Base-by-base conservation (phyloP, 495 filamentous ascomycete genomes). In the Penicillium canescens region DNA sequence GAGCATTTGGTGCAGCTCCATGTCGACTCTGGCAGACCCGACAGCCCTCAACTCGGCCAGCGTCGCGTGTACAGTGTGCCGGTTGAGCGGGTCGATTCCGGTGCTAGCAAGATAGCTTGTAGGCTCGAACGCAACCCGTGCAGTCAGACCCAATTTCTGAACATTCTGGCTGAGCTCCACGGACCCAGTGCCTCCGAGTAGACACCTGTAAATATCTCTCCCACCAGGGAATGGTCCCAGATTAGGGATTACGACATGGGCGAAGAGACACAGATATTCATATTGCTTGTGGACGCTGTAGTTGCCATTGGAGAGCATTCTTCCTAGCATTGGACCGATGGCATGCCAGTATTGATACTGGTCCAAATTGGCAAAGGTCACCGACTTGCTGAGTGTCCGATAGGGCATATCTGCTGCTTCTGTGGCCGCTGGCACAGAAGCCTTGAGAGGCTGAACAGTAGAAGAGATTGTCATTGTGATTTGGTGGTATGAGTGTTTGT, bases 241-340 rank as follows among this genome's bases (percentile, higher is more conserved):
- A 1, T 23, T 24, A 3, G 44, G 44, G 0, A 62, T 18, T 2
- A 62, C 36, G 13, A 59, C 47, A n/a, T 34, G 36, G 8, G 34
- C 42, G 18, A 48, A 49, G 13, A 59, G 38, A 9, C n/a, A 24
- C 12, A 62, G 47, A 24, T 59, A 56, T 33, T 55, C 42, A 37
- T 41, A 59, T 12, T 62, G 59, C 8, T 55, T 12, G 34, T 55
- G 45, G 18, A 59, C 26, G 18, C 43, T 41, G 16, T 62, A 59
- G 28, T 46, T 21, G 38, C 47, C 60, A 0, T 43, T 33, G 2
- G 10, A 8, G 1, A 62, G 26, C 23, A 55, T 37, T 2, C 43
- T 42, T 12, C 21, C 42, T 4, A 62, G 34, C 13, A 49, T 44
- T 8, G 59, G 55, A 0, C 28, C 59, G 0, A 46, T 33, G 13